These are phyloP conservation scores for Dioszegia crocea DNA, from an alignment of 768 basidiomycete species.

Conservation along the genomic window DNA sequence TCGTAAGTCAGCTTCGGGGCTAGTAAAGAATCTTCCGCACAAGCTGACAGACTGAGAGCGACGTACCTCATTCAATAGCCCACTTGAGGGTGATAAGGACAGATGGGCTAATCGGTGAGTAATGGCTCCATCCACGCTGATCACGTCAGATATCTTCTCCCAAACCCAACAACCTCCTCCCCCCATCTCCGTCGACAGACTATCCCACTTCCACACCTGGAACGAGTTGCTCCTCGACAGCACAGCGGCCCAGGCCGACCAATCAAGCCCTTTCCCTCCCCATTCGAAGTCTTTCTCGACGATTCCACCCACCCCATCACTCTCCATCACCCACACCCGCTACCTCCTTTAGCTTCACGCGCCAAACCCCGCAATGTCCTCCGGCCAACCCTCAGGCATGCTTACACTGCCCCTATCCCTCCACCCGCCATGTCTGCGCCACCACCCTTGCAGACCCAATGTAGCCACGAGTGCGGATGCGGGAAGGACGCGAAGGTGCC, in stretches of 20 bases:
- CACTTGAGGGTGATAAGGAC: slow-evolving; percentile 7
- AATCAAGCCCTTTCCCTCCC: neutral
- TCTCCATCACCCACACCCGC: neutral
- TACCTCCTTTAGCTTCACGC: neutral
- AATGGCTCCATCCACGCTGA: neutral
- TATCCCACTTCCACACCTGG: neutral
- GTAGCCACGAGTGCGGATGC: slow-evolving; percentile 2
- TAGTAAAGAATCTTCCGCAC: neutral
- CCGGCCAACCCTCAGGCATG: neutral
- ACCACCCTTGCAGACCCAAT: neutral
- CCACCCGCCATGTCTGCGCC: neutral
- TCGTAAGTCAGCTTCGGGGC: slow-evolving; percentile 3
- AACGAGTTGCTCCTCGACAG: neutral
- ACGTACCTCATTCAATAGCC: slow-evolving; percentile 10
- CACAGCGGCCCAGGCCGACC: neutral
- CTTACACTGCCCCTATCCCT: neutral
- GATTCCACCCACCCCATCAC: neutral
- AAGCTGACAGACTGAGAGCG: neutral
- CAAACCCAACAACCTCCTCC: neutral
- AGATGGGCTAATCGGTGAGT: slow-evolving; percentile 22
- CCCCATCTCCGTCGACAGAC: slow-evolving; percentile 7
- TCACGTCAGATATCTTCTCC: neutral
- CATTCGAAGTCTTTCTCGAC: slow-evolving; percentile 6
- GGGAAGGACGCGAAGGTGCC: neutral
- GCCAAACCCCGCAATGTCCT: neutral